Evolutionary conservation across 495 filamentous ascomycete species (phyloP).

Genomic region (Antarctomyces pellizariae): DNA sequence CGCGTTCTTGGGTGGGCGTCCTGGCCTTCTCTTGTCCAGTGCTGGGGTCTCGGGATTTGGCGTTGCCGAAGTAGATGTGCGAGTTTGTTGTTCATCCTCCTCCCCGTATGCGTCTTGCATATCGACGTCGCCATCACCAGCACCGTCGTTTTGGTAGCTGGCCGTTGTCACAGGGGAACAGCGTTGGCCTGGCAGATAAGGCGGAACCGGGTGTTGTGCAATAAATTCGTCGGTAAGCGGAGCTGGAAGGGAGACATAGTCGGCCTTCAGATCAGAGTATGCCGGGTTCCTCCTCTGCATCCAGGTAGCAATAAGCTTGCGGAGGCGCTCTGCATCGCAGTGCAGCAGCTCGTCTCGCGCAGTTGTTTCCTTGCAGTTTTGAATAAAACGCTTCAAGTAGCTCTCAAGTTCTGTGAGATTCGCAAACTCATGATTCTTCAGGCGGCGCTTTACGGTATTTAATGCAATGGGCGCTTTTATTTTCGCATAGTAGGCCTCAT

Average conservation of each 20-base stretch:
- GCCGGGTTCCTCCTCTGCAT: constrained; percentile 58
- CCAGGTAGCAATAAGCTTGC: constrained; percentile 49
- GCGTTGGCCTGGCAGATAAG: constrained; percentile 30
- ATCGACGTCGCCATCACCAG: constrained; percentile 9
- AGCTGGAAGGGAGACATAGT: constrained; percentile 37
- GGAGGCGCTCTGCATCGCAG: constrained; percentile 50
- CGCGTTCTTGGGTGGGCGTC: constrained; percentile 15
- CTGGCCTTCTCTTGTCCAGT: constrained; percentile 7
- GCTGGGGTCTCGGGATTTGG: constrained; percentile 9
- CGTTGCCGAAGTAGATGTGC: too few relatives aligned
- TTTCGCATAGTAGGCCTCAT: constrained; percentile 50
- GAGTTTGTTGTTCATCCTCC: constrained; percentile 16
- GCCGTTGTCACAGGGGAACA: constrained; percentile 38
- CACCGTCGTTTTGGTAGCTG: constrained; percentile 14
- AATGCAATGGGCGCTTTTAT: constrained; percentile 55
- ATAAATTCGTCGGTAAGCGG: constrained; percentile 26
- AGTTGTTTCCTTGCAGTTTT: constrained; percentile 53
- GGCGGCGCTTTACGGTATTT: constrained; percentile 47
- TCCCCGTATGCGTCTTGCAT: constrained; percentile 15
- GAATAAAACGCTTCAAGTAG: constrained; percentile 55
- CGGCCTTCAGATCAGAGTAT: constrained; percentile 33
- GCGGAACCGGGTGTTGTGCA: constrained; percentile 35
- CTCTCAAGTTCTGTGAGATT: constrained; percentile 40
- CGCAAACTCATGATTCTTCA: constrained; percentile 35
- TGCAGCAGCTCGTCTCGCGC: constrained; percentile 37